These are phyloP conservation scores for Sarcocystis neurona DNA, from an alignment of 169 alveolate genomes.

Conservation along the genomic window DNA sequence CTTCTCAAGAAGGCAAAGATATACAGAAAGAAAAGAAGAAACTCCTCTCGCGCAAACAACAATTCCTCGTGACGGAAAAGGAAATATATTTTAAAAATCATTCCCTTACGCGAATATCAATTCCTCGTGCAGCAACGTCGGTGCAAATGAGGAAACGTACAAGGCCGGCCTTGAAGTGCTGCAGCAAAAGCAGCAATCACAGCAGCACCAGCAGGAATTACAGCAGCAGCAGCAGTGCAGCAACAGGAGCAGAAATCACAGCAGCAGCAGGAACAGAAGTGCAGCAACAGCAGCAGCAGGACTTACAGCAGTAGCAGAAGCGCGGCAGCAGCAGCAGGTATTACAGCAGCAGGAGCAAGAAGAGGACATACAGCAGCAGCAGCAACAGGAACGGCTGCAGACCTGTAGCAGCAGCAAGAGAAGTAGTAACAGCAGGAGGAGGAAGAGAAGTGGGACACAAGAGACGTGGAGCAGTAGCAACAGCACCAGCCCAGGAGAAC, in stretches of 20 bases:
- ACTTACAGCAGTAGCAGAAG: no score
- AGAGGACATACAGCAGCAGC: not conserved
- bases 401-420: not conserved
- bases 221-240: not conserved
- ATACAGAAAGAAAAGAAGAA: not conserved
- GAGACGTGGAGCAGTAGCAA: no score
- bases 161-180: slow-evolving; percentile 63
- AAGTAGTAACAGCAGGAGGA: not conserved
- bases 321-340: no score
- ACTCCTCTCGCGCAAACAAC: not conserved
- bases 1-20: no score
- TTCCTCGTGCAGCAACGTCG: slow-evolving; percentile 76
- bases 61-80: not conserved
- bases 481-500: no score
- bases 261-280: not conserved
- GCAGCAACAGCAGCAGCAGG: not conserved
- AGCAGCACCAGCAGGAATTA: not conserved
- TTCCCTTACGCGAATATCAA: slow-evolving; percentile 61
- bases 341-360: not conserved
- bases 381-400: not conserved
- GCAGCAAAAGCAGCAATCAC: not conserved
- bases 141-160: slow-evolving; percentile 72
- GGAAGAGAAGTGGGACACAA: not conserved
- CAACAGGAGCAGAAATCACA: not conserved
- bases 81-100: not conserved